A percentile compares a stretch with the other conserved stretches of the same genome.
These are phyloP conservation scores for Arabis alpina DNA, from an alignment of 345 rosid species.

Conservation along the genomic window DNA sequence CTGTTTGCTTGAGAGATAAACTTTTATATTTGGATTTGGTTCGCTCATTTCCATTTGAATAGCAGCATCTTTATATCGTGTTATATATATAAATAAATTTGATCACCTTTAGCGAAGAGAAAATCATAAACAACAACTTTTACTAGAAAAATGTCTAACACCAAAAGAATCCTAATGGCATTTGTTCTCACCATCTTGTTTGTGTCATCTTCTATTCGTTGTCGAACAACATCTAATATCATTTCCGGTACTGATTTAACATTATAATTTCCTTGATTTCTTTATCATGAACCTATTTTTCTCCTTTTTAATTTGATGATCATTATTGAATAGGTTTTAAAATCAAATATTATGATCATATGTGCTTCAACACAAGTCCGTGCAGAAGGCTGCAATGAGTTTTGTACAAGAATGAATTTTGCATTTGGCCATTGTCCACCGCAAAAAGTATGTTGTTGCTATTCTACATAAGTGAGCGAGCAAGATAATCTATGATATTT, in stretches of 20 bases:
- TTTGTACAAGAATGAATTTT: background rate
- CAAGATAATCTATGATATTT: no score
- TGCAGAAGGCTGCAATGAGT: background rate
- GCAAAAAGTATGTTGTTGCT: no score
- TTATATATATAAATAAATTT: no score
- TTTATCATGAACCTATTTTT: background rate
- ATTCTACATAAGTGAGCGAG: no score
- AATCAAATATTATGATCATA: background rate
- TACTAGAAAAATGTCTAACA: background rate
- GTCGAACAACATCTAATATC: background rate
- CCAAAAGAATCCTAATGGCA: background rate
- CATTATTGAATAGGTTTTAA: background rate
- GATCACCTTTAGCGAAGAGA: background rate
- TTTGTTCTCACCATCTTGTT: slow-evolving; percentile 10
- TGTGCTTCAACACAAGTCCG: background rate
- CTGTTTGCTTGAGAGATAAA: no score
- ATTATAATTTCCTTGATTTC: no score
- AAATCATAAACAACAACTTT: background rate
- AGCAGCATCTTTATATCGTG: no score
- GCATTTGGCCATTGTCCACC: background rate
- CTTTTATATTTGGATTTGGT: no score
- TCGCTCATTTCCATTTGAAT: no score
- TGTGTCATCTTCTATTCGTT: background rate
- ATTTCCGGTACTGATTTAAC: background rate
- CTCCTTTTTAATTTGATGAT: background rate